These are phyloP conservation scores for Hibiscus mutabilis DNA, from an alignment of 345 rosid genomes.

Conservation along the genomic window DNA sequence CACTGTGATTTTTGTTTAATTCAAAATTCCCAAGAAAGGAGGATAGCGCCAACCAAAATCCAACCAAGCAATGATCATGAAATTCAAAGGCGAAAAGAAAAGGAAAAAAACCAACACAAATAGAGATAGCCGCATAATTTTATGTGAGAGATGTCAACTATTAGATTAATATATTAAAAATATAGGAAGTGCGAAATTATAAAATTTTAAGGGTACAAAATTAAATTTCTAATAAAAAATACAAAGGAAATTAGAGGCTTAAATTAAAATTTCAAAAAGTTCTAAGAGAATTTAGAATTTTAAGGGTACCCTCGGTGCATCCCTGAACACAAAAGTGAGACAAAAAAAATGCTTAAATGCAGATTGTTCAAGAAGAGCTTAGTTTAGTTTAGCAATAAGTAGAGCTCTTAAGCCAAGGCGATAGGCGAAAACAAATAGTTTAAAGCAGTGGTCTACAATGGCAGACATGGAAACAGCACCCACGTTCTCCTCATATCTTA, in stretches of 20 bases:
- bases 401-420: slow-evolving; percentile 70
- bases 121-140: no score
- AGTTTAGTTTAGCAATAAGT: slow-evolving; percentile 16
- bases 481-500: slow-evolving; percentile 71
- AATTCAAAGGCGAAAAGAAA: neutral
- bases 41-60: neutral
- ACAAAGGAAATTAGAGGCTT: no score
- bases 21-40: neutral
- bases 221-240: no score
- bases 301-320: no score
- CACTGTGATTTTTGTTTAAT: neutral
- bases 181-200: no score
- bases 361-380: slow-evolving; percentile 34
- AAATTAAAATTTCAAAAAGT: no score
- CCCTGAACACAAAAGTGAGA: no score
- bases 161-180: no score
- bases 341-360: slow-evolving; percentile 9
- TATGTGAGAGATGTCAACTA: no score
- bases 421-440: slow-evolving; percentile 27
- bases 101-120: no score
- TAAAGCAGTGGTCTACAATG: slow-evolving; percentile 32
- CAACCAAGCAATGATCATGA: neutral
- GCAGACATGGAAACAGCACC: slow-evolving; percentile 86
- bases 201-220: no score
- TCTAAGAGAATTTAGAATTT: no score